Conservation (phyloP, 805 yeast genomes). For the Jamesozyma gamospora region DNA sequence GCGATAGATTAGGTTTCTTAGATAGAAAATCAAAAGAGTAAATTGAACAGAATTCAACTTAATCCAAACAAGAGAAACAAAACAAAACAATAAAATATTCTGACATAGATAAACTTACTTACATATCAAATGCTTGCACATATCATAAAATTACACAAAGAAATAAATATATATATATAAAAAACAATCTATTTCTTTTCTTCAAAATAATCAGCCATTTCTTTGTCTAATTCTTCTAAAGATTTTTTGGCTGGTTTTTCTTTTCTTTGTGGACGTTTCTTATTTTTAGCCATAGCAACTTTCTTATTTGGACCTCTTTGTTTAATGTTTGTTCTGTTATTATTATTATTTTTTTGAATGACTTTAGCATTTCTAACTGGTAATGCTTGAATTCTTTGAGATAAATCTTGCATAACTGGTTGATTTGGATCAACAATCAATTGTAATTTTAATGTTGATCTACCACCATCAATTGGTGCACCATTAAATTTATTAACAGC, state of each 20-base stretch:
- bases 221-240: slow-evolving; percentile 89
- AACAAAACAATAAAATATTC: too few relatives aligned
- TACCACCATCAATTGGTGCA: slow-evolving; percentile 88
- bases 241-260: slow-evolving; percentile 55
- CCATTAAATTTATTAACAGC: slow-evolving; percentile 84
- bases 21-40: slow-evolving; percentile 15
- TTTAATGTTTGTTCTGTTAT: slow-evolving; percentile 11
- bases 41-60: too few relatives aligned
- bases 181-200: slow-evolving; percentile 20
- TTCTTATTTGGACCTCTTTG: slow-evolving; percentile 28
- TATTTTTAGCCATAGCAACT: slow-evolving; percentile 27
- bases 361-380: slow-evolving; percentile 10
- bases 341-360: not conserved
- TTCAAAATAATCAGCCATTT: slow-evolving; percentile 92
- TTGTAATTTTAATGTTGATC: slow-evolving; percentile 64
- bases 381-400: slow-evolving; percentile 56
- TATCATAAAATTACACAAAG: not conserved
- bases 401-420: slow-evolving; percentile 43
- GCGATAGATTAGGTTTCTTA: slow-evolving; percentile 36
- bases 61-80: too few relatives aligned
- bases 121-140: slow-evolving; percentile 1
- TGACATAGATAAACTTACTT: not conserved
- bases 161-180: not conserved
- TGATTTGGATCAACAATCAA: slow-evolving; percentile 76
- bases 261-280: slow-evolving; percentile 27